Evolutionary conservation across 345 rosid species (phyloP).

Genomic region (Salix exigua): DNA sequence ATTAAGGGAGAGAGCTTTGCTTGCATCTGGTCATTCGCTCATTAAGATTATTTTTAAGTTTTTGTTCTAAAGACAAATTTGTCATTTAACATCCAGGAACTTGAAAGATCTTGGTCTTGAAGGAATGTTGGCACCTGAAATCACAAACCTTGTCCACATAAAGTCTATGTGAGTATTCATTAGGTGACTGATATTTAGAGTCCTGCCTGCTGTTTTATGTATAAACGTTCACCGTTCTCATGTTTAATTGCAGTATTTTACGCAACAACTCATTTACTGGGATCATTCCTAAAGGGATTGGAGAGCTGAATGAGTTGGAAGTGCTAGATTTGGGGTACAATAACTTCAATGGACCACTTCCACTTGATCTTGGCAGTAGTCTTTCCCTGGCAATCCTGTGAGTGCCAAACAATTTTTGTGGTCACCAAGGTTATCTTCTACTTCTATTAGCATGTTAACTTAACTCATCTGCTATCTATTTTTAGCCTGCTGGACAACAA

Average conservation of each 20-base stretch:
- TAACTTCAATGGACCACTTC: slow-evolving; percentile 61
- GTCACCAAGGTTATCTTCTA: not conserved
- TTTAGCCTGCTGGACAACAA: slow-evolving; percentile 55
- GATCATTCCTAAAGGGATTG: slow-evolving; percentile 59
- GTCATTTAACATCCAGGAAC: slow-evolving; percentile 39
- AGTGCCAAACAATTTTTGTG: slow-evolving; percentile 18
- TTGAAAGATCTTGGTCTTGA: slow-evolving; percentile 69
- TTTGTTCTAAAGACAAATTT: not conserved
- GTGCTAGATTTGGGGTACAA: slow-evolving; percentile 75
- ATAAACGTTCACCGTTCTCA: not conserved
- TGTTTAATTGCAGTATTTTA: slow-evolving; percentile 44
- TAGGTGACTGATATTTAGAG: not conserved
- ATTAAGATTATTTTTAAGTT: not conserved
- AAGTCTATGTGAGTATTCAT: slow-evolving; percentile 63
- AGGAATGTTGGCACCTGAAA: slow-evolving; percentile 73
- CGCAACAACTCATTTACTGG: slow-evolving; percentile 88
- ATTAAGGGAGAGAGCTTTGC: not conserved
- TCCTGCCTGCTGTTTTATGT: not conserved
- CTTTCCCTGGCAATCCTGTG: slow-evolving; percentile 45
- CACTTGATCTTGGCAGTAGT: slow-evolving; percentile 38
- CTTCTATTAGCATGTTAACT: not conserved
- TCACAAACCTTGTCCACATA: slow-evolving; percentile 50
- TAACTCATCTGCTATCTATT: not conserved
- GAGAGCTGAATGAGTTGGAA: slow-evolving; percentile 62
- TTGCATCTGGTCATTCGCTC: not conserved